Evolutionary conservation across 139 green algal genomes (phyloP).

Genomic region (Tetraselmis striata): DNA sequence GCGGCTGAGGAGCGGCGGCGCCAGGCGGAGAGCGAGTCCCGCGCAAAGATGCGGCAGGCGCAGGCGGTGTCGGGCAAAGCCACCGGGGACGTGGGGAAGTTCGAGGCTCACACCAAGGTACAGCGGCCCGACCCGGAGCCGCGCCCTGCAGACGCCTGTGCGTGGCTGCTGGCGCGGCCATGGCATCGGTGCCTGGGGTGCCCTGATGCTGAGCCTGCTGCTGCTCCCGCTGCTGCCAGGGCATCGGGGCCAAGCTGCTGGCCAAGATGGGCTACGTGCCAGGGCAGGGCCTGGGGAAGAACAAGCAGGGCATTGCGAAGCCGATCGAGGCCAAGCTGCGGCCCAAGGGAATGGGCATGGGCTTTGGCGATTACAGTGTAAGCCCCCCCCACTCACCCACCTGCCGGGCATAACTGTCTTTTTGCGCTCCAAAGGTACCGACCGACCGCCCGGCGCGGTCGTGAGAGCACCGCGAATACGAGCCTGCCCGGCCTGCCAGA

Average conservation of each 20-base stretch:
- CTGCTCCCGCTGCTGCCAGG: conserved; percentile 14
- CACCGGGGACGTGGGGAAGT: conserved; percentile 56
- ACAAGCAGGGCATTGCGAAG: conserved; percentile 75
- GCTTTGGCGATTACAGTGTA: conserved; percentile 50
- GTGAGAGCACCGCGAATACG: background rate
- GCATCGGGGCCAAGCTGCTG: conserved; percentile 90
- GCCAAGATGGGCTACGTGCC: conserved; percentile 89
- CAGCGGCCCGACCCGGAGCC: too few species aligned
- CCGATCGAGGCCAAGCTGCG: conserved; percentile 80
- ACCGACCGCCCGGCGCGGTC: too few species aligned
- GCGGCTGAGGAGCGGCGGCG: conserved; percentile 24
- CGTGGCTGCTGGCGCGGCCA: too few species aligned
- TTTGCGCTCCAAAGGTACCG: too few species aligned
- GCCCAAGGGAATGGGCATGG: conserved; percentile 92
- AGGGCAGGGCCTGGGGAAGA: conserved; percentile 59
- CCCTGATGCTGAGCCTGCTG: too few species aligned
- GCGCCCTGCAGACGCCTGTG: too few species aligned
- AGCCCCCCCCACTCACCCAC: too few species aligned
- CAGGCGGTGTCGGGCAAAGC: conserved; percentile 11
- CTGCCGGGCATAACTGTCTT: too few species aligned
- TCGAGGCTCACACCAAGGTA: conserved; percentile 86
- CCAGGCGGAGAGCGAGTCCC: conserved; percentile 4
- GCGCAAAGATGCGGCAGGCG: conserved; percentile 23
- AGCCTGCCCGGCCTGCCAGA: background rate
- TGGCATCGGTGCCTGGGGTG: too few species aligned